These are phyloP conservation scores for Exophiala sideris DNA, from an alignment of 2,329 filamentous ascomycete species.

Conservation along the genomic window DNA sequence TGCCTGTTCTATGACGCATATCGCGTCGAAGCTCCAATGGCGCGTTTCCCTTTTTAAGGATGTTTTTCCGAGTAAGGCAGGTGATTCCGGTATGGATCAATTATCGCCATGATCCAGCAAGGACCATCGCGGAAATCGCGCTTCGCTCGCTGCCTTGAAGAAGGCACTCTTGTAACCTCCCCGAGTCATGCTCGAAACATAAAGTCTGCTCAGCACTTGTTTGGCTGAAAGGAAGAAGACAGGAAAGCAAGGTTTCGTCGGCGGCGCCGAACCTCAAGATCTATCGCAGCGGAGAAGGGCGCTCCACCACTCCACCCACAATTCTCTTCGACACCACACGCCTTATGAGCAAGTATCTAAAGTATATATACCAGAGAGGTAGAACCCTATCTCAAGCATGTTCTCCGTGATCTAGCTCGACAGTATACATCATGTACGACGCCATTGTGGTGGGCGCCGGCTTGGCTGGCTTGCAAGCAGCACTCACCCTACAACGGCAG, in stretches of 20 bases:
- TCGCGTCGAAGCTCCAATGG: no score
- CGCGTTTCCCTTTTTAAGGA: no score
- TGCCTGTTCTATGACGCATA: no score
- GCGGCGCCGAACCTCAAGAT: not conserved
- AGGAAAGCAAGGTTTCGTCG: not conserved
- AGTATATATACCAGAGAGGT: not conserved
- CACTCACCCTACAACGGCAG: conserved; percentile 34
- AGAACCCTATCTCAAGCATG: not conserved
- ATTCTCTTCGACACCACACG: not conserved
- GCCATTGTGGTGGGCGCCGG: conserved; percentile 47
- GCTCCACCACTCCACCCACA: not conserved
- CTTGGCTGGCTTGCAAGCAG: conserved; percentile 39
- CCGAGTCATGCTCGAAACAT: no score
- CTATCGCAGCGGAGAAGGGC: not conserved
- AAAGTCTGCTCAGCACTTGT: not conserved
- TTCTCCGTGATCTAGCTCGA: no score
- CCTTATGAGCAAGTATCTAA: not conserved
- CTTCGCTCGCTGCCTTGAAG: no score
- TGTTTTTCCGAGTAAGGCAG: no score
- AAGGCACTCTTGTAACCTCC: no score
- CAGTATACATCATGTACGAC: conserved; percentile 6
- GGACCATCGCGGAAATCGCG: no score
- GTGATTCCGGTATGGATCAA: no score
- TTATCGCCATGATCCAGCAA: no score
- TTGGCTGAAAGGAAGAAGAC: not conserved